Conservation (phyloP, 2,329 filamentous ascomycete species). For the Trichoderma hamatum region DNA sequence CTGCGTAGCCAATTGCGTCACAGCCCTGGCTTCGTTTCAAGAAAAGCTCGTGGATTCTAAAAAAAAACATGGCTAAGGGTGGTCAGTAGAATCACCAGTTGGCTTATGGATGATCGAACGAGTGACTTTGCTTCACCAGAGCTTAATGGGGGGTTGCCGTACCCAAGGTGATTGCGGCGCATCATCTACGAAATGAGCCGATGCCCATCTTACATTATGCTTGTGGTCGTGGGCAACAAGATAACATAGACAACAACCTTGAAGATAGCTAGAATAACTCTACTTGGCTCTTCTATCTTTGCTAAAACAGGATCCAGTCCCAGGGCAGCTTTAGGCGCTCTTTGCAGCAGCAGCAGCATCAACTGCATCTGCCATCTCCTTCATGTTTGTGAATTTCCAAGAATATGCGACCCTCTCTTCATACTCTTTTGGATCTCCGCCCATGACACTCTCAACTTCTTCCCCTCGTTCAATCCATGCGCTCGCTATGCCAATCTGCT, state of each 20-base stretch:
- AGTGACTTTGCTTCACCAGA: neutral
- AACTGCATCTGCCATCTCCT: conserved; percentile 62
- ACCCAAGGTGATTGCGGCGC: no score
- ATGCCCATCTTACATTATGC: neutral
- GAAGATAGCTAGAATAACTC: neutral
- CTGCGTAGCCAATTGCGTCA: neutral
- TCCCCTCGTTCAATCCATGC: conserved; percentile 66
- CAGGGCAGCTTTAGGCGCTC: neutral
- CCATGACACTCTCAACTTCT: conserved; percentile 37
- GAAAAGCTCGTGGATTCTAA: neutral
- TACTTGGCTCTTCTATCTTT: neutral
- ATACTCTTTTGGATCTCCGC: conserved; percentile 34
- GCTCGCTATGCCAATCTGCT: conserved; percentile 60
- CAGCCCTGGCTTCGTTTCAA: neutral
- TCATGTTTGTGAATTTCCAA: conserved; percentile 62
- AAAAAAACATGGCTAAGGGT: neutral
- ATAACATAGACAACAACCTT: neutral
- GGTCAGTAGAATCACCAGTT: neutral
- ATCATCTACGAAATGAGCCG: neutral
- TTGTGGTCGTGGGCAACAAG: neutral
- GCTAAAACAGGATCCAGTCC: neutral
- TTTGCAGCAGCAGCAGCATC: conserved; percentile 36
- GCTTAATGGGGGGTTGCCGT: neutral
- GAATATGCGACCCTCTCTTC: conserved; percentile 42
- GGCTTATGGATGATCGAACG: neutral